Conservation (phyloP, 2,329 filamentous ascomycete species). For the Aureobasidium subglaciale region DNA sequence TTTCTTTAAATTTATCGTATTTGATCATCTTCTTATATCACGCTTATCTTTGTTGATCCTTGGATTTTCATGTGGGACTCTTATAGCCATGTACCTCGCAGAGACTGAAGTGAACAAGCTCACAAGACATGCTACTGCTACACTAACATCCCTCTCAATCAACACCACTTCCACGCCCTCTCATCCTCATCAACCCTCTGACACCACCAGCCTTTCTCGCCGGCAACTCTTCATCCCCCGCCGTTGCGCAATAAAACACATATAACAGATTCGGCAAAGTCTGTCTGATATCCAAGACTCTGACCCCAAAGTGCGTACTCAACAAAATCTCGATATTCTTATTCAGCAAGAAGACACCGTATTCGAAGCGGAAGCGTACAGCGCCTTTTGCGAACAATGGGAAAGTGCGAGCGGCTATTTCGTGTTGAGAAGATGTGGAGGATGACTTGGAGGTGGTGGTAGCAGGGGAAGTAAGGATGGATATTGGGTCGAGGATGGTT, state of each 20-base stretch:
- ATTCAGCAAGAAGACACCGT: constrained; percentile 92
- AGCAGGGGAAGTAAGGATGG: constrained; percentile 26
- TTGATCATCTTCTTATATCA: background rate
- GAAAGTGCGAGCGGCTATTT: constrained; percentile 46
- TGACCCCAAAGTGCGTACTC: constrained; percentile 57
- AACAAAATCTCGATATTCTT: constrained; percentile 77
- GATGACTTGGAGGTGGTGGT: constrained; percentile 15
- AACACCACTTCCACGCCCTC: background rate
- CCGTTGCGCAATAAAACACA: constrained; percentile 79
- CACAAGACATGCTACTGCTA: background rate
- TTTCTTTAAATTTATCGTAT: background rate
- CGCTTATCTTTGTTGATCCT: background rate
- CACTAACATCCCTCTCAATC: background rate
- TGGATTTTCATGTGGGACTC: background rate
- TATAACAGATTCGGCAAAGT: constrained; percentile 93
- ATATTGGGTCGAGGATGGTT: constrained; percentile 67
- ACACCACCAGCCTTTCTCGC: constrained; percentile 48
- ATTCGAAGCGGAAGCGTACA: constrained; percentile 86
- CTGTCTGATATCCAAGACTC: constrained; percentile 82
- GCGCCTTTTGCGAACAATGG: constrained; percentile 67
- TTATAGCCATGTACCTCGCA: too few relatives aligned
- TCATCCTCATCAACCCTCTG: constrained; percentile 36
- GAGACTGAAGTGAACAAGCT: background rate
- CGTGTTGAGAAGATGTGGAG: constrained; percentile 16
- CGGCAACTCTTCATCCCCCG: constrained; percentile 60